Conservation (phyloP, 768 basidiomycete genomes). For the Kwoniella sp. region DNA sequence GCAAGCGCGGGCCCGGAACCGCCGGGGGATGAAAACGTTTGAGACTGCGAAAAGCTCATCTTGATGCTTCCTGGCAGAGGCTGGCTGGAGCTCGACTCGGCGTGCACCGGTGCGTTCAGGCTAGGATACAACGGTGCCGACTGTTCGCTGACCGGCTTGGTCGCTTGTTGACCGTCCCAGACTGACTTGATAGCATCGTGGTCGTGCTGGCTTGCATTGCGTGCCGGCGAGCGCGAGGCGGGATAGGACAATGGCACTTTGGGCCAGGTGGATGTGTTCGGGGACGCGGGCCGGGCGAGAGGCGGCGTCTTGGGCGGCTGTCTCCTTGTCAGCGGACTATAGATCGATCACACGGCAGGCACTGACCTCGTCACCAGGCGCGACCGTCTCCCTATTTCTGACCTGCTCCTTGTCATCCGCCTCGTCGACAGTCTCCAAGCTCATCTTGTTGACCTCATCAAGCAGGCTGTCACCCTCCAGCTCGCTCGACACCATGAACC, state of each 20-base stretch:
- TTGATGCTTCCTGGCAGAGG: constrained; percentile 10
- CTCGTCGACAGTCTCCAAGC: constrained; percentile 39
- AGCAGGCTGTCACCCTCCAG: constrained; percentile 46
- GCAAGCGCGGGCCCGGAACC: constrained; percentile 3
- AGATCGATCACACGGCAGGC: not conserved
- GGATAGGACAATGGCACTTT: constrained; percentile 24
- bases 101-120: constrained; percentile 32
- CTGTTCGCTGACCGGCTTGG: constrained; percentile 6
- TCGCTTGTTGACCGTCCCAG: constrained; percentile 28
- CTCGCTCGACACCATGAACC: constrained; percentile 48
- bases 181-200: constrained; percentile 39
- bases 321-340: not conserved
- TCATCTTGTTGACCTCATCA: constrained; percentile 50
- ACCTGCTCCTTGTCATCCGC: constrained; percentile 20
- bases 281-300: constrained; percentile 16
- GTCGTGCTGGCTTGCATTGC: constrained; percentile 19
- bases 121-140: constrained; percentile 34
- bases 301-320: constrained; percentile 37
- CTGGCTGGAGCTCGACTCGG: constrained; percentile 16
- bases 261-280: constrained; percentile 24
- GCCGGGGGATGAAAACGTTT: constrained; percentile 16
- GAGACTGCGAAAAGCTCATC: constrained; percentile 15
- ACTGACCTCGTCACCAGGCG: constrained; percentile 30
- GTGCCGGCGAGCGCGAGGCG: constrained; percentile 23
- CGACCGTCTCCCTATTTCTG: constrained; percentile 1